Conservation (phyloP, 176 grass and related monocot species). For the Musa beccarii region DNA sequence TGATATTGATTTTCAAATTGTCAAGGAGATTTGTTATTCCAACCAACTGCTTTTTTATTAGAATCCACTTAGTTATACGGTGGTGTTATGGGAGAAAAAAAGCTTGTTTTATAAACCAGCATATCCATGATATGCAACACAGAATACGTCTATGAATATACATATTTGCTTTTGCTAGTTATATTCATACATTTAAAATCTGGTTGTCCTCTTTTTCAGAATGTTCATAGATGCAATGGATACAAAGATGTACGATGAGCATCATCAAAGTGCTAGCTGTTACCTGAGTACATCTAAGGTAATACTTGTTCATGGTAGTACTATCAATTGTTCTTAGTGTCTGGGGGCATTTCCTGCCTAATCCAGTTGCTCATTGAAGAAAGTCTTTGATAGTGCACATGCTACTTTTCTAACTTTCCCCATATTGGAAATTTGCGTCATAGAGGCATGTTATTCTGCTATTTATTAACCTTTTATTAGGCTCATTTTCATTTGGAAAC, state of each 20-base stretch:
- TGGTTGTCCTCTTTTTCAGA: constrained; percentile 35
- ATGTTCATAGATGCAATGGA: constrained; percentile 92
- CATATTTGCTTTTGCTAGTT: not conserved
- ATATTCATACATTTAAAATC: not conserved
- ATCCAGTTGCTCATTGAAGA: constrained; percentile 3
- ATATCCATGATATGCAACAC: too few relatives aligned
- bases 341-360: not conserved
- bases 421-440: too few relatives aligned
- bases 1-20: too few relatives aligned
- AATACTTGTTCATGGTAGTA: constrained; percentile 4
- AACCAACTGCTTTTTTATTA: too few relatives aligned
- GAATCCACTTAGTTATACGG: too few relatives aligned
- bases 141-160: not conserved
- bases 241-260: constrained; percentile 69
- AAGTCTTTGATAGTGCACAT: not conserved
- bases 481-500: too few relatives aligned
- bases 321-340: constrained; percentile 2
- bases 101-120: too few relatives aligned
- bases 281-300: constrained; percentile 70
- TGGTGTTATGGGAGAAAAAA: too few relatives aligned
- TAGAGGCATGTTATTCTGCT: too few relatives aligned
- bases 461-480: too few relatives aligned
- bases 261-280: constrained; percentile 61
- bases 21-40: too few relatives aligned
- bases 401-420: too few relatives aligned